Evolutionary conservation across 345 rosid genomes (phyloP), one percentile per base, ranked within the genome.

Genomic region (Alliaria petiolata): DNA sequence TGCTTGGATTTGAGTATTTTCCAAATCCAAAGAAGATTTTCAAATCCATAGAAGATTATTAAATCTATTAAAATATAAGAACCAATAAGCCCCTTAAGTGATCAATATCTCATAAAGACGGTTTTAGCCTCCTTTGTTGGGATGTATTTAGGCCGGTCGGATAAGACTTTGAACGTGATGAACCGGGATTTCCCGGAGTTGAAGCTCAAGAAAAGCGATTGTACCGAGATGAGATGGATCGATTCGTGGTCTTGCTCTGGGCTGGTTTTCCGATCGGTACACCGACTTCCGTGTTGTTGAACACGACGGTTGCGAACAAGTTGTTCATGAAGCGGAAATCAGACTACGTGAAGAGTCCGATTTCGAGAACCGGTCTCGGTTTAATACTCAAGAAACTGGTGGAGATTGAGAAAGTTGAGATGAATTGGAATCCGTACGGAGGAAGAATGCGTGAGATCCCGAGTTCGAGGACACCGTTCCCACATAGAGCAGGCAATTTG

Each of bases 151-250:
- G 91, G 91, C 0, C 62, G 66, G 11, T 59, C 79, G 8, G 61
- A 80, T 3, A 77, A 31, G 13, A 76, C 79, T 10, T 38, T 87
- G 12, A 31, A 46, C 0, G 17, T 84, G 25, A 45, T 83, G 75
- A 68, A 77, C 7, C 77, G 80, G 39, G 76, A 39, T 28, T 83
- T 91, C 1, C 90, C 93, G 2, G 72, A 76, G 3, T 44, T 90
- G 3, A 83, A 82, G 11, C 65, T 89, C 26, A 22, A 59, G 65
- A 71, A 75, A 57, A 46, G 34, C 9, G 84, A 88, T 19, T 85
- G 89, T 69, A 74, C 4, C 6, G 90, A 85, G 64, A 78, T 76
- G 76, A 86, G 82, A 26, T 90, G 95, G 95, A 51, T 84, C 14
- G 57, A 82, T 13, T 81, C 90, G n/a, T n/a, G 1, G 68, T 76